Percentiles rank a stretch among this genome's conserved stretches.
phyloP scores from a whole-genome alignment of 768 basidiomycete species.

The Rhizopogon rudus region DNA sequence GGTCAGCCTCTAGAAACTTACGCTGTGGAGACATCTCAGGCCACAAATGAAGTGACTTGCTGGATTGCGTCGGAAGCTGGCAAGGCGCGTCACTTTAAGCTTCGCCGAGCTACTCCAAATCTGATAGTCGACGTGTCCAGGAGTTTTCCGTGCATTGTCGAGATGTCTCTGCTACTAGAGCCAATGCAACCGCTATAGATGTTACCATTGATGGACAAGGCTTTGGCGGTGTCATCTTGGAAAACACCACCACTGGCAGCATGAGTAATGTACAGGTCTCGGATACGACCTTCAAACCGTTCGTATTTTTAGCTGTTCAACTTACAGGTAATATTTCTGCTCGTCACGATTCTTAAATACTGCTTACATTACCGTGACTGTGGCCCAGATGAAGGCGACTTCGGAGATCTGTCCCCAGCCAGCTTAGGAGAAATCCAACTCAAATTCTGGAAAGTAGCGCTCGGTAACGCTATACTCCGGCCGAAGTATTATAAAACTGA shows the following conservation, averaged over 20 bases:
- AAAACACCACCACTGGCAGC: too few relatives aligned
- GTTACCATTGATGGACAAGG: constrained; percentile 15
- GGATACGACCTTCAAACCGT: constrained; percentile 12
- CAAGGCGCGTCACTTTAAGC: neutral
- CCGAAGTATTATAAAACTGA: neutral
- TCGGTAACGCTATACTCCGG: too few relatives aligned
- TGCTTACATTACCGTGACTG: constrained; percentile 2
- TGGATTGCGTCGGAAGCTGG: neutral
- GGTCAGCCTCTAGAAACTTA: neutral
- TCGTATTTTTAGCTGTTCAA: constrained; percentile 22
- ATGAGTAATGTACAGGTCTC: constrained; percentile 3
- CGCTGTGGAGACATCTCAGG: neutral
- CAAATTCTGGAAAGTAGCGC: neutral
- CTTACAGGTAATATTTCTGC: constrained; percentile 19
- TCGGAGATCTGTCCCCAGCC: constrained; percentile 8
- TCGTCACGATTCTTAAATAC: too few relatives aligned
- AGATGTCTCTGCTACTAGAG: neutral
- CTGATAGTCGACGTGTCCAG: constrained; percentile 6
- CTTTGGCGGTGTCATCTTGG: neutral
- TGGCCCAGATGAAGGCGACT: constrained; percentile 23
- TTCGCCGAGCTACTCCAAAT: neutral
- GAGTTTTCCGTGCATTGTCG: constrained; percentile 16
- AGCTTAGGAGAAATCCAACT: constrained; percentile 1
- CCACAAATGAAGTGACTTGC: neutral
- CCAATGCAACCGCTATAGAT: neutral